Percentiles rank a stretch among this genome's conserved stretches.
These are phyloP conservation scores for Thermomucor indicae-seudaticae DNA, from an alignment of 371 early-diverging fungal species.

Conservation along the genomic window DNA sequence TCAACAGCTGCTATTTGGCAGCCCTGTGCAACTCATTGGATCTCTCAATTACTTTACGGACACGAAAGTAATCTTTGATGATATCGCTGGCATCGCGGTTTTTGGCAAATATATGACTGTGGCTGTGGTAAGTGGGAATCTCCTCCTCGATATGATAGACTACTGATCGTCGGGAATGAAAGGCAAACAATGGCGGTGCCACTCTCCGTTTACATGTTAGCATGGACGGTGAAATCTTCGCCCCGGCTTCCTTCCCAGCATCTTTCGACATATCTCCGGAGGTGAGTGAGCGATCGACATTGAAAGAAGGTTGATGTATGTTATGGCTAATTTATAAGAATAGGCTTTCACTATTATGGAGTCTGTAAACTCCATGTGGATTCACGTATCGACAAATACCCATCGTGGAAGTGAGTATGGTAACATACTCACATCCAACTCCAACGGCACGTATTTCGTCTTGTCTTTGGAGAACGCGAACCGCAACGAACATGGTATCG, in stretches of 20 bases:
- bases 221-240: constrained; percentile 69
- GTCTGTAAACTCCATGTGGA: constrained; percentile 68
- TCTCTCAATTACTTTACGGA: constrained; percentile 54
- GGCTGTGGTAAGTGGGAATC: constrained; percentile 50
- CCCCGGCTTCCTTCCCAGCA: constrained; percentile 73
- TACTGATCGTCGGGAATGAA: neutral
- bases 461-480: constrained; percentile 71
- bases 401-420: constrained; percentile 72
- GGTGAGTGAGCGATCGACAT: constrained; percentile 8
- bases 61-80: constrained; percentile 50
- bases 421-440: constrained; percentile 79
- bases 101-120: constrained; percentile 83
- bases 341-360: constrained; percentile 82
- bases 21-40: constrained; percentile 50
- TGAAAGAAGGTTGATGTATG: neutral
- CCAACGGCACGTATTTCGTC: constrained; percentile 81
- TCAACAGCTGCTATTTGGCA: constrained; percentile 41
- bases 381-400: constrained; percentile 67
- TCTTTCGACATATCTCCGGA: constrained; percentile 48
- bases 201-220: constrained; percentile 66
- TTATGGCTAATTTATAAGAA: neutral
- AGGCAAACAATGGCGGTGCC: constrained; percentile 38
- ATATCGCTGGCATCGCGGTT: constrained; percentile 72
- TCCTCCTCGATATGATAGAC: neutral
- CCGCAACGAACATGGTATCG: constrained; percentile 75